Evolutionary conservation across 352 stramenopile species (phyloP), one percentile per base, ranked within the genome.

Genomic region (Phytophthora quininea): DNA sequence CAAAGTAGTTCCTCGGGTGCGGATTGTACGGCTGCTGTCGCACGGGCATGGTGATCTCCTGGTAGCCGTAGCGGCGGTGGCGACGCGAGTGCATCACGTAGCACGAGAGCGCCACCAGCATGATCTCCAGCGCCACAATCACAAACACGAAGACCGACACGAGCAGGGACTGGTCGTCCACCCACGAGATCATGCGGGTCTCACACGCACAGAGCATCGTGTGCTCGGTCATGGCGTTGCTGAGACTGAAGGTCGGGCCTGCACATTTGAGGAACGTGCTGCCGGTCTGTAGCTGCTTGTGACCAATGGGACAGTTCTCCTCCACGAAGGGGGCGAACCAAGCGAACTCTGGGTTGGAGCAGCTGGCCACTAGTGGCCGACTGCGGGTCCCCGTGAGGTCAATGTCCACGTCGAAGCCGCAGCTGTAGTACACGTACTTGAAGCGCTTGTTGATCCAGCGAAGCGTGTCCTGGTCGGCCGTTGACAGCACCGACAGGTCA

Each of bases 31-130:
- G 81, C 58, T 91, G 82, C 59, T 85, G 77, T 50, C 86, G 87
- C 65, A 95, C 66, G 1, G 87, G 87, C 87, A 95, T 95, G 19
- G 84, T 88, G 56, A 95, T 95, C 71, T 95, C 83, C 66, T 95
- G 84, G 69, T 93, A 95, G 27, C 87, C 87, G 31, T 80, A 77
- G 49, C 82, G 84, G 31, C 85, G 79, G 63, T 77, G 55, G 45
- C 84, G 82, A 29, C 84, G 83, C 58, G 87, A 83, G 66, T 88
- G 89, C 67, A 95, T 91, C 48, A 95, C 79, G 72, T 95, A 95
- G 73, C 82, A 95, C 65, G 84, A 93, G 33, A 95, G 73, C 51
- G 76, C 60, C 58, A 95, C 87, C 12, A 95, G 71, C 68, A 84
- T 80, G 45, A 93, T 89, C 73, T 95, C 87, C 42, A 95, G 85